These are phyloP conservation scores for Malus hybrid DNA, from an alignment of 331 rosid genomes.

Conservation along the genomic window DNA sequence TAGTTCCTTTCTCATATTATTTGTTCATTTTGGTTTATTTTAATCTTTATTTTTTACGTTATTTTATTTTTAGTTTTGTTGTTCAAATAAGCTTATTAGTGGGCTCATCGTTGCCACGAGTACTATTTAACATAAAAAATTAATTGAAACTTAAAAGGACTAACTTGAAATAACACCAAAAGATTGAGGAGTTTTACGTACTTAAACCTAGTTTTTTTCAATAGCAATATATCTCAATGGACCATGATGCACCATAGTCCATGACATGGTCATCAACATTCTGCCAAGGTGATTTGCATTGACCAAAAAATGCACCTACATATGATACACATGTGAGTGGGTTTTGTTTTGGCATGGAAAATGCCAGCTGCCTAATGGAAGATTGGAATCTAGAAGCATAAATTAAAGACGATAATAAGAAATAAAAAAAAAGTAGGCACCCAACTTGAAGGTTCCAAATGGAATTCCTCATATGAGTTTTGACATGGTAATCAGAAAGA, in stretches of 20 bases:
- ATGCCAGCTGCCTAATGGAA: background rate
- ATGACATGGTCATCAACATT: background rate
- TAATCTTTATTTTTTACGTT: too few relatives aligned
- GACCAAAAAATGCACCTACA: background rate
- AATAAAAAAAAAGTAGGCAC: background rate
- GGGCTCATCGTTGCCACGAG: too few relatives aligned
- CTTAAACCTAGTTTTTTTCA: too few relatives aligned
- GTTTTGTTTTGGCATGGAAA: background rate
- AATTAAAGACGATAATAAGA: background rate
- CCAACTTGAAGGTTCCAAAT: background rate
- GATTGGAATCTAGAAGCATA: background rate
- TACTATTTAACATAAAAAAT: too few relatives aligned
- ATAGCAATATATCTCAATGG: background rate
- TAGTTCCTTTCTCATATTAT: too few relatives aligned
- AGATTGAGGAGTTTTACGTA: too few relatives aligned
- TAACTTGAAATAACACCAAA: too few relatives aligned
- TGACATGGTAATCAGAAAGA: background rate
- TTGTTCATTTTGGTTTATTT: too few relatives aligned
- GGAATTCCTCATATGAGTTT: background rate
- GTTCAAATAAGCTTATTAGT: too few relatives aligned
- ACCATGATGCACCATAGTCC: too few relatives aligned
- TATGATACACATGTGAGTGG: background rate
- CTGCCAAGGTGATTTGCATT: background rate
- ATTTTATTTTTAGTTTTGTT: too few relatives aligned
- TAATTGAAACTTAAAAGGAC: too few relatives aligned